These are phyloP conservation scores for Peronospora belbahrii DNA, from an alignment of 352 stramenopile species.

Conservation along the genomic window DNA sequence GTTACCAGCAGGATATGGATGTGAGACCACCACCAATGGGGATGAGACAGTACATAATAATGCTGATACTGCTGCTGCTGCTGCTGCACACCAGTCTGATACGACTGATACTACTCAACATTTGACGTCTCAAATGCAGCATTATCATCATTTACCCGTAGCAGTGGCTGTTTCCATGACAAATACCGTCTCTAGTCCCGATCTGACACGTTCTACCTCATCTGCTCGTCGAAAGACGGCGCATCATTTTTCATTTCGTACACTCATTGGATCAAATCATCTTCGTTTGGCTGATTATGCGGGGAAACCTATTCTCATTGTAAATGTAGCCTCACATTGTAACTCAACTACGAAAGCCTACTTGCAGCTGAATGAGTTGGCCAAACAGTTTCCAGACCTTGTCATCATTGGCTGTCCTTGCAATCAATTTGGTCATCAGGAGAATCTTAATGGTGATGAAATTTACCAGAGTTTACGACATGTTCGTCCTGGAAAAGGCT, in stretches of 20 bases:
- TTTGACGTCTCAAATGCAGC: conserved; percentile 17
- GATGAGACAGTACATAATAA: no score
- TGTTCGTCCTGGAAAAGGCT: conserved; percentile 67
- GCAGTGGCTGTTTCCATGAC: conserved; percentile 42
- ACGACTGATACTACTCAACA: no score
- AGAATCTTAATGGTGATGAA: conserved; percentile 74
- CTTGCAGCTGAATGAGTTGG: conserved; percentile 61
- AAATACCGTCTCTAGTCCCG: conserved; percentile 17
- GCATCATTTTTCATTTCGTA: conserved; percentile 73
- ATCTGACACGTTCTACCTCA: conserved; percentile 19
- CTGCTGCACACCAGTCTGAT: no score
- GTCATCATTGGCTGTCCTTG: conserved; percentile 69
- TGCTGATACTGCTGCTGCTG: no score
- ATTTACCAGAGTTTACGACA: conserved; percentile 68
- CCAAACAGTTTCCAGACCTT: conserved; percentile 49
- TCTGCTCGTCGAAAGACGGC: conserved; percentile 41
- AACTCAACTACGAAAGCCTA: conserved; percentile 75
- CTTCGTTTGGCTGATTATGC: conserved; percentile 60
- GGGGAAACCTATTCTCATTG: conserved; percentile 58
- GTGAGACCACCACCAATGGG: no score
- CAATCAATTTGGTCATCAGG: conserved; percentile 79
- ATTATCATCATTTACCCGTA: conserved; percentile 50
- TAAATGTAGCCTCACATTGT: conserved; percentile 78
- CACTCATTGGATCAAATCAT: conserved; percentile 47
- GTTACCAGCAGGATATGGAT: no score